These are phyloP conservation scores for Schizophyllum amplum DNA, from an alignment of 1,284 basidiomycete species.

Conservation along the genomic window DNA sequence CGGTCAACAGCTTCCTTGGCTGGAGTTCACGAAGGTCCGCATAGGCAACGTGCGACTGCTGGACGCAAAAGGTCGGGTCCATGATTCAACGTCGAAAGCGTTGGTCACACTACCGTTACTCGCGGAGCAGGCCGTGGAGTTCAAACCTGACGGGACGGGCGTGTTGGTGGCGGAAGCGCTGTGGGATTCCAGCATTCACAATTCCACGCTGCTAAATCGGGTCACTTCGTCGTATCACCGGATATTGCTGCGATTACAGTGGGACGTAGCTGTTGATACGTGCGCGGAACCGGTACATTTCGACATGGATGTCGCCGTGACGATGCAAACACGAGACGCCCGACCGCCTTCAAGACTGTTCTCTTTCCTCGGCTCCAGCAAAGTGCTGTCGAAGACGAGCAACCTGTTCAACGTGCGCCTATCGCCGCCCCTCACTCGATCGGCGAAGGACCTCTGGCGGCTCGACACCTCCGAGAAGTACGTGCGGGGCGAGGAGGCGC, in stretches of 20 bases:
- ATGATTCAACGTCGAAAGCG: constrained; percentile 63
- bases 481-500: constrained; percentile 82
- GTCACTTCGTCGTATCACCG: constrained; percentile 76
- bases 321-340: constrained; percentile 83
- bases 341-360: constrained; percentile 74
- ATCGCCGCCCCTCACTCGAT: constrained; percentile 80
- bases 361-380: constrained; percentile 69
- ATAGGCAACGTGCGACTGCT: constrained; percentile 79
- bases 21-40: constrained; percentile 67
- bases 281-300: constrained; percentile 83
- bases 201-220: constrained; percentile 80
- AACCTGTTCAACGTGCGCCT: constrained; percentile 77
- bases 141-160: constrained; percentile 78
- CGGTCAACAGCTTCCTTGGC: constrained; percentile 85
- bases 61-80: constrained; percentile 77
- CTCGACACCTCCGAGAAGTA: constrained; percentile 92
- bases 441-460: constrained; percentile 86
- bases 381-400: constrained; percentile 68
- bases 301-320: constrained; percentile 78
- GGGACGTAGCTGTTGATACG: constrained; percentile 75
- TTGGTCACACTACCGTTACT: constrained; percentile 66
- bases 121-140: constrained; percentile 65
- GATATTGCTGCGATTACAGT: constrained; percentile 71
- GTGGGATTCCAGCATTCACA: constrained; percentile 94
- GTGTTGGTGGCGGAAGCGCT: constrained; percentile 60